Base-by-base conservation (phyloP, 208 protist genomes). In the Crithidia thermophila region DNA sequence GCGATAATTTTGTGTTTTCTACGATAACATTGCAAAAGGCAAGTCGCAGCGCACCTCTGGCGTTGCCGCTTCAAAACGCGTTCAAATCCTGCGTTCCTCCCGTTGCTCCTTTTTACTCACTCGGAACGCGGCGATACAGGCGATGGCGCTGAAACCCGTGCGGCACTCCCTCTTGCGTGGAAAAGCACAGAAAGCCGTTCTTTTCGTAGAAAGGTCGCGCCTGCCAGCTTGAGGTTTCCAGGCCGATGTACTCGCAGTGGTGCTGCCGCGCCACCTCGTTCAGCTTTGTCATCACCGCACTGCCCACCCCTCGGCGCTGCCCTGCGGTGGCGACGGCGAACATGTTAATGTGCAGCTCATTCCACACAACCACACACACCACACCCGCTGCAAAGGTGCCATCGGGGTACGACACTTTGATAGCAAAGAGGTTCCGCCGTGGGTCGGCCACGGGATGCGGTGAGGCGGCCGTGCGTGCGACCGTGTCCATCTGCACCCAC, bases 151-250 rank as follows among this genome's bases (percentile, higher is more conserved):
- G 25, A 20, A 72, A 60, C 3, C 56, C 59, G 9, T 23, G 9
- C 2, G 75, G 61, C 13, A 64, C 30, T 39, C 66, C 20, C 3
- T 62, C 16, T 21, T 72, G 75, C 33, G 60, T 46, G 25, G 57
- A 56, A 47, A 81, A 69, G 16, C 52, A 25, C 18, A 2, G 43
- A 28, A 64, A 81, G 27, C 68, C 75, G 11, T 65, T 57, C 25
- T 46, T 46, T 40, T 76, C 67, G 36, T 76, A 81, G 11, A 81
- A 70, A 5, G 68, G 62, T 1, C 62, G 39, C 25, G 58, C 75
- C 47, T 81, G 68, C 67, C 67, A 81, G 31, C 36, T 67, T 37
- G 58, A 49, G 4, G 68, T 80, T n/a, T 66, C 49, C 31, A 81
- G 34, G 14, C 33, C 45, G 11, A 81, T 16, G 11, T 20, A 43